A percentile compares a stretch with the other conserved stretches of the same genome.
These are phyloP conservation scores for Fusarium sp. DNA, from an alignment of 2,329 filamentous ascomycete genomes.

Conservation along the genomic window DNA sequence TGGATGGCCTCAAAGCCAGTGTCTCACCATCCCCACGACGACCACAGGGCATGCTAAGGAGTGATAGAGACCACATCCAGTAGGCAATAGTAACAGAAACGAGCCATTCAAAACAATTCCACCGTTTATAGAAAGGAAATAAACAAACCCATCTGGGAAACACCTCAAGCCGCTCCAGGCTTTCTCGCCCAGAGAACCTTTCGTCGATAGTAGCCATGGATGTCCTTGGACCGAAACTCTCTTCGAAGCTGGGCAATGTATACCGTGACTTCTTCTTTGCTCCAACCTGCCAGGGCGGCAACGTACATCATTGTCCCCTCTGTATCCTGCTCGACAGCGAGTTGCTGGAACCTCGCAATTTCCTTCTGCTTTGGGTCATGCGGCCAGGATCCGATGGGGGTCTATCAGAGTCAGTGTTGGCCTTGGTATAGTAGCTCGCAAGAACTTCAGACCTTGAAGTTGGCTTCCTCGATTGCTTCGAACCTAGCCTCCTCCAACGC, in stretches of 20 bases:
- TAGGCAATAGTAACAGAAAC: background rate
- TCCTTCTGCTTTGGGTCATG: slow-evolving; percentile 7
- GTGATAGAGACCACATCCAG: background rate
- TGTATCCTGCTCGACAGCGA: slow-evolving; percentile 5
- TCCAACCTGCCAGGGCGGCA: background rate
- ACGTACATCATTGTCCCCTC: slow-evolving; percentile 8
- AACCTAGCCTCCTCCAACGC: slow-evolving; percentile 7
- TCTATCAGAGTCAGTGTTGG: background rate
- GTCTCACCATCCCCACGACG: background rate
- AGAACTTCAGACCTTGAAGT: background rate
- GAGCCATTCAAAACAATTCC: background rate
- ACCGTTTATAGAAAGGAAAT: background rate
- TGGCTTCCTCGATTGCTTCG: background rate
- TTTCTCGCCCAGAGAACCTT: slow-evolving; percentile 2
- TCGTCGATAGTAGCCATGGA: background rate
- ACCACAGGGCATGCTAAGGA: background rate
- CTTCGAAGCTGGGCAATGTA: slow-evolving; percentile 2
- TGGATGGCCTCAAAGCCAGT: background rate
- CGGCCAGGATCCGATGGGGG: slow-evolving; percentile 10
- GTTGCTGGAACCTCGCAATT: slow-evolving; percentile 5
- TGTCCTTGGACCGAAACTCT: background rate
- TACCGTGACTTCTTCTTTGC: background rate
- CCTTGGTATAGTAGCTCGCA: too few relatives aligned
- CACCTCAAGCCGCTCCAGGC: background rate
- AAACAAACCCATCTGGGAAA: background rate